Evolutionary conservation across 257 asterid species (phyloP).

Genomic region (Gynochthodes officinalis): DNA sequence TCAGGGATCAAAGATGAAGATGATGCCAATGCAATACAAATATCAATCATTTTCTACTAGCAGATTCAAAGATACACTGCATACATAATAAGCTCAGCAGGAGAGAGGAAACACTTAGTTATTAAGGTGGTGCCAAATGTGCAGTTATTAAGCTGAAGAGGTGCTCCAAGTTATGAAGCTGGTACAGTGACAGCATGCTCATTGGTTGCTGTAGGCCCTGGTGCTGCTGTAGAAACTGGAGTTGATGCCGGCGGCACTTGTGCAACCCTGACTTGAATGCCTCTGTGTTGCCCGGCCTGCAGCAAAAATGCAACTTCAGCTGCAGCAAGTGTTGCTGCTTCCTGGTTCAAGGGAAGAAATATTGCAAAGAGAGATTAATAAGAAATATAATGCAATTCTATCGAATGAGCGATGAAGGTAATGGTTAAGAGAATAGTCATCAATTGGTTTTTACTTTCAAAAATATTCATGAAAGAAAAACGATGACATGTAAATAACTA

Average conservation of each 20-base stretch:
- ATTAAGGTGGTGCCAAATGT: too few relatives aligned
- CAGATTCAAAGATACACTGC: not conserved
- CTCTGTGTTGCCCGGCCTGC: slow-evolving; percentile 43
- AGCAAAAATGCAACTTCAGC: slow-evolving; percentile 49
- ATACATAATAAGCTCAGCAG: slow-evolving; percentile 8
- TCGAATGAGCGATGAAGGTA: too few relatives aligned
- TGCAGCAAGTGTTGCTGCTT: slow-evolving; percentile 42
- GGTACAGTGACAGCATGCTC: slow-evolving; percentile 22
- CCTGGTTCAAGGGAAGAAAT: slow-evolving; percentile 30
- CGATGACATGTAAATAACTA: too few relatives aligned
- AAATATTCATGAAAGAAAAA: too few relatives aligned
- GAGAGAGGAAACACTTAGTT: slow-evolving; percentile 2
- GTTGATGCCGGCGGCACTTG: slow-evolving; percentile 26
- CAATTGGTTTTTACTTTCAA: too few relatives aligned
- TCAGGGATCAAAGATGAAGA: not conserved
- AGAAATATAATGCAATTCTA: slow-evolving; percentile 4
- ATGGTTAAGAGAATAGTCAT: too few relatives aligned
- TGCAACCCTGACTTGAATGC: slow-evolving; percentile 36
- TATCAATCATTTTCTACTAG: not conserved
- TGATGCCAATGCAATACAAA: not conserved
- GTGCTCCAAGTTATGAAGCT: slow-evolving; percentile 16
- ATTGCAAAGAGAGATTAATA: not conserved
- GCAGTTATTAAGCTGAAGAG: slow-evolving; percentile 21
- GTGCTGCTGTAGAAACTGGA: slow-evolving; percentile 15
- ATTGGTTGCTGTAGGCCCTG: slow-evolving; percentile 18